Conservation (phyloP, 192 early-diverging fungal genomes). For the Coemansia sp. region DNA sequence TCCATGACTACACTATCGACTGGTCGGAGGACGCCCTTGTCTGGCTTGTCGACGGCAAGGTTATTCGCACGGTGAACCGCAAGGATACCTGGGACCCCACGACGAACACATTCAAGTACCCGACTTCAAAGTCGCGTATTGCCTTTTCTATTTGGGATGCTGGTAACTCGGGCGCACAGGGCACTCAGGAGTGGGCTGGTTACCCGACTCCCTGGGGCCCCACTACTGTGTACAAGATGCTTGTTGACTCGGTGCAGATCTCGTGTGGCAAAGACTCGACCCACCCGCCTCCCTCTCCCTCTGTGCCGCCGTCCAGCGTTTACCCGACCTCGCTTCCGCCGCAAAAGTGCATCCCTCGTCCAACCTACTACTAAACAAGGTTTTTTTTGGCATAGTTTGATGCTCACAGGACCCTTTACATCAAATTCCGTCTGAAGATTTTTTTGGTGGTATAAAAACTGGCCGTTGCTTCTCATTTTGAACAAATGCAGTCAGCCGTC, state of each 20-base stretch:
- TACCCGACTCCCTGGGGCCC: conserved; percentile 56
- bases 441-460: no score
- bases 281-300: conserved; percentile 9
- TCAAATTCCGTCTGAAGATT: no score
- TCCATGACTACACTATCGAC: conserved; percentile 62
- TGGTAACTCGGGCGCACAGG: conserved; percentile 54
- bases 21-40: conserved; percentile 55
- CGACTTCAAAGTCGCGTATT: conserved; percentile 54
- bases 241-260: conserved; percentile 54
- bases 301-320: neutral
- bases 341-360: conserved; percentile 28
- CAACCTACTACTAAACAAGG: neutral
- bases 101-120: conserved; percentile 43
- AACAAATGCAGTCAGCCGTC: no score
- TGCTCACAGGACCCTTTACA: no score
- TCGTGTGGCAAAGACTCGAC: conserved; percentile 41
- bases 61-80: conserved; percentile 53
- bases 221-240: conserved; percentile 52
- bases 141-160: conserved; percentile 67
- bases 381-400: no score
- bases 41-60: conserved; percentile 59
- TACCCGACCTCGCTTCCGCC: neutral
- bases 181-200: conserved; percentile 60
- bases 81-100: conserved; percentile 48
- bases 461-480: no score